phyloP scores from a whole-genome alignment of 2,329 filamentous ascomycete species.

The Epichloe bromicola region DNA sequence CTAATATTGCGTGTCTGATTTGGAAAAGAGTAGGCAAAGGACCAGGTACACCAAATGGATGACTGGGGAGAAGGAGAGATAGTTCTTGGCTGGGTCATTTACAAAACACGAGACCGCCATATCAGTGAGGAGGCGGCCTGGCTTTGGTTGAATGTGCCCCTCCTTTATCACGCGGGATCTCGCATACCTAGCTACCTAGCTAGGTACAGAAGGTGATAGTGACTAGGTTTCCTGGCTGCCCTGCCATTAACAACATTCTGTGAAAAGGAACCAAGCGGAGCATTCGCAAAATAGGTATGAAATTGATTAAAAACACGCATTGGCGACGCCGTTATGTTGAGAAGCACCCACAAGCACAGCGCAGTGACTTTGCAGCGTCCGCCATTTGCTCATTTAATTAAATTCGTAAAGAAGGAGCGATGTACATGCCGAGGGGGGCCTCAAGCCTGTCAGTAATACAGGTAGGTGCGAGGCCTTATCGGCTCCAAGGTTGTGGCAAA shows the following conservation, averaged over 20 bases:
- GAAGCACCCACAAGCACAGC: too few species aligned
- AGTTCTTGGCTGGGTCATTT: background rate
- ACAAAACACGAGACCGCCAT: background rate
- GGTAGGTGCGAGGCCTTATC: too few species aligned
- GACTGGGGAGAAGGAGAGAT: background rate
- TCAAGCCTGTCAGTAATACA: too few species aligned
- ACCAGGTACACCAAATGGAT: background rate
- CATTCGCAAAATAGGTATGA: background rate
- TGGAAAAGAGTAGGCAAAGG: background rate
- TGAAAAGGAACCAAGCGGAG: background rate
- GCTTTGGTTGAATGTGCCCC: background rate
- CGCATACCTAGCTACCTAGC: background rate
- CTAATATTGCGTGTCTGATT: too few species aligned
- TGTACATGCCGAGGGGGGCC: too few species aligned
- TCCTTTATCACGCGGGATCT: background rate
- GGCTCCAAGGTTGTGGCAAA: too few species aligned
- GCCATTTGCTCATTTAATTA: too few species aligned
- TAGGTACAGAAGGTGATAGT: background rate
- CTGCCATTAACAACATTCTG: background rate
- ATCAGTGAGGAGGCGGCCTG: background rate
- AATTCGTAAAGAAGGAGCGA: too few species aligned
- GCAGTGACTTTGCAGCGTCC: too few species aligned
- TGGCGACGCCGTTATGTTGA: too few species aligned
- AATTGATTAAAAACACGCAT: background rate
- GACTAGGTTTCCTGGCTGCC: background rate